phyloP scores from a whole-genome alignment of 2,329 filamentous ascomycete species.

The Fusarium praegraminearum region DNA sequence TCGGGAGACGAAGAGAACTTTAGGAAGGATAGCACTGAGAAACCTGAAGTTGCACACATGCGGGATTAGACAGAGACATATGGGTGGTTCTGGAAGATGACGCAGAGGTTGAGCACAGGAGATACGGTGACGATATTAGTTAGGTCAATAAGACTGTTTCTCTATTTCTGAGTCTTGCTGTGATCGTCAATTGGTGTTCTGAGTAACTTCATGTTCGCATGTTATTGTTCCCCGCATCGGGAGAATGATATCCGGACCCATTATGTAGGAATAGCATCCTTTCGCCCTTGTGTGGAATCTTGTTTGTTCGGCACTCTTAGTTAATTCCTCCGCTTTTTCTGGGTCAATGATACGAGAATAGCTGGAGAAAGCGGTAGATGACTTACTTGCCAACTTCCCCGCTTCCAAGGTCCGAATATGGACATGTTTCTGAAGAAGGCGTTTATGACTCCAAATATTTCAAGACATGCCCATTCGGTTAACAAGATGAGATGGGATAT shows the following conservation, averaged over 20 bases:
- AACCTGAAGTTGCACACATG: constrained; percentile 23
- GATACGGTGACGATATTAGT: not conserved
- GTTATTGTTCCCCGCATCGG: constrained; percentile 12
- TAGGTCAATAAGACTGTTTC: not conserved
- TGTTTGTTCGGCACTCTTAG: constrained; percentile 20
- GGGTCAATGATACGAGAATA: constrained; percentile 1
- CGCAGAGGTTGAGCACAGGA: not conserved
- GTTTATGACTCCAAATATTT: constrained; percentile 4
- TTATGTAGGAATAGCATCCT: not conserved
- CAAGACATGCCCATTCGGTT: not conserved
- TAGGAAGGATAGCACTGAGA: constrained; percentile 18
- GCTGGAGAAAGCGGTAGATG: not conserved
- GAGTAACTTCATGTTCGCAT: not conserved
- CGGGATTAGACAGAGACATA: constrained; percentile 11
- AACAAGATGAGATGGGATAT: not conserved
- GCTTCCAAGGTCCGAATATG: constrained; percentile 16
- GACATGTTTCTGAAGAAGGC: not conserved
- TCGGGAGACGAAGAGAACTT: constrained; percentile 38
- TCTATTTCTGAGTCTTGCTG: not conserved
- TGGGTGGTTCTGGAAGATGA: not conserved
- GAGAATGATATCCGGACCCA: constrained; percentile 7
- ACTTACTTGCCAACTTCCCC: constrained; percentile 3
- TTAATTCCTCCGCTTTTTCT: constrained; percentile 28
- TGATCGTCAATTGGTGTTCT: not conserved
- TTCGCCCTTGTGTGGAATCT: not conserved